Percentiles rank a stretch among this genome's conserved stretches.
Conservation (phyloP, 805 yeast genomes). For the Pichia cabralensis region DNA sequence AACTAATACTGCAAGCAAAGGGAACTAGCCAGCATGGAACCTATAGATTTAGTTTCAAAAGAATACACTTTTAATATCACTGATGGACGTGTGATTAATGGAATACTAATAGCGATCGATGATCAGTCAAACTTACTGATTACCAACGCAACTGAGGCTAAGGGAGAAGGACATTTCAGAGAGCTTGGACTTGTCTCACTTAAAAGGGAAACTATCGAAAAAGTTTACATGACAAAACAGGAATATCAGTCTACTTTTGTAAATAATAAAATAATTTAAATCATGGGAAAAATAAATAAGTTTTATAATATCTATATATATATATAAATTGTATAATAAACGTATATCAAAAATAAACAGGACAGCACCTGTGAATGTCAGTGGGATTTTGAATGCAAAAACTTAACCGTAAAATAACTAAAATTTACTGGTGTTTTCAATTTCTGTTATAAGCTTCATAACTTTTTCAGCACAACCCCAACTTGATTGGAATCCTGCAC, state of each 20-base stretch:
- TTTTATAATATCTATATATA: too few relatives aligned
- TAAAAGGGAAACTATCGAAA: constrained; percentile 31
- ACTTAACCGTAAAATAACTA: not conserved
- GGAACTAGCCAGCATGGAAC: too few relatives aligned
- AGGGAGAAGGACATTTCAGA: constrained; percentile 20
- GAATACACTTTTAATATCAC: constrained; percentile 18
- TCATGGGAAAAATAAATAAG: not conserved
- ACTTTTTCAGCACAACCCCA: constrained; percentile 53
- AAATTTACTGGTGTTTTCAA: not conserved
- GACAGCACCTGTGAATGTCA: too few relatives aligned
- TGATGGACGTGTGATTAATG: constrained; percentile 27
- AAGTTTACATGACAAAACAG: constrained; percentile 18
- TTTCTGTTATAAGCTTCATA: constrained; percentile 5
- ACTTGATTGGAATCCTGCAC: constrained; percentile 40
- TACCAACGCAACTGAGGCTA: constrained; percentile 29
- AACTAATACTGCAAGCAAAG: too few relatives aligned
- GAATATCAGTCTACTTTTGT: constrained; percentile 14
- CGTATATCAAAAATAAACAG: not conserved
- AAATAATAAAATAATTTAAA: not conserved
- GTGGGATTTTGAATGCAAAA: too few relatives aligned
- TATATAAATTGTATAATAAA: not conserved
- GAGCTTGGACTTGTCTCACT: constrained; percentile 46
- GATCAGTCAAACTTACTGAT: constrained; percentile 33
- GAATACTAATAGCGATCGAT: constrained; percentile 34
- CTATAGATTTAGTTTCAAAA: constrained; percentile 27